Evolutionary conservation across 2,329 filamentous ascomycete species (phyloP).

Genomic region (Blastomyces percursus): DNA sequence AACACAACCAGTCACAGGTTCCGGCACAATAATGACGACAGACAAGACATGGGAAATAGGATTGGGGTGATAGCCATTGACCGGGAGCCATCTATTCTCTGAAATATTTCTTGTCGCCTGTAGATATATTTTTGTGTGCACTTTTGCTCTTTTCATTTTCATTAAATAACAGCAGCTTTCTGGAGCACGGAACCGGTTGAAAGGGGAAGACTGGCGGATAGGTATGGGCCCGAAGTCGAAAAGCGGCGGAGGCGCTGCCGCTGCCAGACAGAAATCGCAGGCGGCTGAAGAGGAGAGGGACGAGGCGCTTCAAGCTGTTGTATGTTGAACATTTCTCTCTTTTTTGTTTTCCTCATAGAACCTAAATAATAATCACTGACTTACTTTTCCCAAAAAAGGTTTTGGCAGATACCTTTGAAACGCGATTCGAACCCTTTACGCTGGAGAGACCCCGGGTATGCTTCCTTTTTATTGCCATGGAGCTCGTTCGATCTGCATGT

Average conservation of each 20-base stretch:
- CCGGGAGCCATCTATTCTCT: background rate
- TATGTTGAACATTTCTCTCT: constrained; percentile 27
- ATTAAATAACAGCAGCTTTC: background rate
- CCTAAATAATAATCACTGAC: background rate
- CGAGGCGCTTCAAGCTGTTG: constrained; percentile 53
- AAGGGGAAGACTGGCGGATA: background rate
- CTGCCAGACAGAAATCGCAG: constrained; percentile 27
- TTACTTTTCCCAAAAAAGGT: constrained; percentile 43
- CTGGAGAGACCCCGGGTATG: constrained; percentile 75
- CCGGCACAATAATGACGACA: background rate
- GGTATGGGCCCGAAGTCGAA: constrained; percentile 7
- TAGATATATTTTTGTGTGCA: background rate
- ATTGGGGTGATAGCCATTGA: no score
- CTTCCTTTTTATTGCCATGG: constrained; percentile 10
- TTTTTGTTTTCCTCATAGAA: background rate
- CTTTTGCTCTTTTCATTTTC: background rate
- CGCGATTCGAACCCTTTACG: constrained; percentile 79
- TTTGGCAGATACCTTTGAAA: constrained; percentile 89
- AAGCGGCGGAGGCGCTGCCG: constrained; percentile 12
- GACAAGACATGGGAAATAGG: no score
- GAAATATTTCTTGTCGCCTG: background rate
- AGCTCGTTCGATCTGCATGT: background rate
- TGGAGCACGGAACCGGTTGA: background rate
- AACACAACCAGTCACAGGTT: background rate
- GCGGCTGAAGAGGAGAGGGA: constrained; percentile 47